phyloP scores from a whole-genome alignment of 768 basidiomycete species.

The Coprinellus micaceus region DNA sequence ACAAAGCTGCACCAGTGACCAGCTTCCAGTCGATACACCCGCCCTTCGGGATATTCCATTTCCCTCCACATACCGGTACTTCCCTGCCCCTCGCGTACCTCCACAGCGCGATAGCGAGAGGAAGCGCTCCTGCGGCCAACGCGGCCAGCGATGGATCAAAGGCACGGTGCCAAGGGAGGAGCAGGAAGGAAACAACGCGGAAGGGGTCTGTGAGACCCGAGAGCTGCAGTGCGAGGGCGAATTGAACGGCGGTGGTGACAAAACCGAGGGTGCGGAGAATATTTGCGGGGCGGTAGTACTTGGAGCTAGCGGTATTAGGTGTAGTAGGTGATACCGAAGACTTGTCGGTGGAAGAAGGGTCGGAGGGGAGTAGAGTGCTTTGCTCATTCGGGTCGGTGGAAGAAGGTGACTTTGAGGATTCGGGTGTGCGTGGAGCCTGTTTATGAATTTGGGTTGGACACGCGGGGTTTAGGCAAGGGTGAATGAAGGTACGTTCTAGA shows the following conservation, averaged over 20 bases:
- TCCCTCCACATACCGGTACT: constrained; percentile 40
- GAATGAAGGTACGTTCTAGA: neutral
- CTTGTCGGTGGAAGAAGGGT: neutral
- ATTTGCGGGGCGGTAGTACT: constrained; percentile 12
- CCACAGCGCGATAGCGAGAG: constrained; percentile 43
- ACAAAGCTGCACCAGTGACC: constrained; percentile 48
- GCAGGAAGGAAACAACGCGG: constrained; percentile 50
- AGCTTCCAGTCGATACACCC: constrained; percentile 43
- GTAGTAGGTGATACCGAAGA: constrained; percentile 3
- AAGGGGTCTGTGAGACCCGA: constrained; percentile 49
- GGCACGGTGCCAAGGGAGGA: constrained; percentile 43
- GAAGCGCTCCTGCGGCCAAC: constrained; percentile 51
- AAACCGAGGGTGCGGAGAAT: constrained; percentile 36
- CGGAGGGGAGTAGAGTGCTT: neutral
- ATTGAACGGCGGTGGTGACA: constrained; percentile 43
- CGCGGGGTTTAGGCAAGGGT: neutral
- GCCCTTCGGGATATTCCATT: constrained; percentile 38
- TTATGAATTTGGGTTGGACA: neutral
- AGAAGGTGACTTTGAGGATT: neutral
- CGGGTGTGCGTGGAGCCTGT: neutral
- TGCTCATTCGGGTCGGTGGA: neutral
- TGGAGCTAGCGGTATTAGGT: constrained; percentile 9
- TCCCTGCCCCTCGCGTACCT: constrained; percentile 35
- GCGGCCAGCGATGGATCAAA: constrained; percentile 58
- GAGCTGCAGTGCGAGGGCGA: constrained; percentile 51